Base-by-base conservation (phyloP, 306 rosid species). In the Cicer bijugum region DNA sequence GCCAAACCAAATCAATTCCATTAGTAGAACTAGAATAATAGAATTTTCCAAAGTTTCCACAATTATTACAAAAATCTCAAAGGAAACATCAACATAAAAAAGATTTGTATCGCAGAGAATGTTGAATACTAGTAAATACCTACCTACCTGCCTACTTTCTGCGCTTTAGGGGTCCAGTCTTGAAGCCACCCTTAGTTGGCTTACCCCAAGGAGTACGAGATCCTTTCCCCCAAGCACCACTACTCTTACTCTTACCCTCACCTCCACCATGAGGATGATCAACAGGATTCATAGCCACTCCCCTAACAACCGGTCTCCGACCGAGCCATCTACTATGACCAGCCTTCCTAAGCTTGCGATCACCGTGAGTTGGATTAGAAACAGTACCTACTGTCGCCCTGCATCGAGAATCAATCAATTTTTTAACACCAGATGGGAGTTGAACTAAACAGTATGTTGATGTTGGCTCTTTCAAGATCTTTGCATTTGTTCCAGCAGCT, bases 241-340 rank as follows among this genome's bases (percentile, higher is more conserved):
- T 79, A 79, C 90, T 85, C 89, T 86, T 90, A 83, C 96, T 87
- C 82, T 76, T 85, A 66, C 95, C 97, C 85, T 87, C 96, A 55
- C 97, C 95, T 78, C 98, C 93, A 70, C 98, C 98, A 57, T 91
- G 95, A 62, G 95, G 97, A 87, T 80, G 97, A 82, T 91, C 95
- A 20, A 89, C 76, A 0, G 88, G 91, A 77, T 90, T 92, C 98
- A 92, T 92, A 8, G 98, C 97, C 83, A 92, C 93, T 77, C 97
- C 96, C 47, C 91, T 84, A 74, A 91, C 97, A 11, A 72, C 84
- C 0, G 97, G 98, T 76, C 97, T 84, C 53, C 84, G 77, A 28
- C 97, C 97, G 43, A 86, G 78, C 97, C 96, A 91, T 39, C 92
- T 75, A 71, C 89, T 91, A 9, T 91, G 96, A 61, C 97, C 93